These are phyloP conservation scores for Bolboschoenoplectus hybrid DNA, from an alignment of 202 grass and related monocot genomes.

Conservation along the genomic window DNA sequence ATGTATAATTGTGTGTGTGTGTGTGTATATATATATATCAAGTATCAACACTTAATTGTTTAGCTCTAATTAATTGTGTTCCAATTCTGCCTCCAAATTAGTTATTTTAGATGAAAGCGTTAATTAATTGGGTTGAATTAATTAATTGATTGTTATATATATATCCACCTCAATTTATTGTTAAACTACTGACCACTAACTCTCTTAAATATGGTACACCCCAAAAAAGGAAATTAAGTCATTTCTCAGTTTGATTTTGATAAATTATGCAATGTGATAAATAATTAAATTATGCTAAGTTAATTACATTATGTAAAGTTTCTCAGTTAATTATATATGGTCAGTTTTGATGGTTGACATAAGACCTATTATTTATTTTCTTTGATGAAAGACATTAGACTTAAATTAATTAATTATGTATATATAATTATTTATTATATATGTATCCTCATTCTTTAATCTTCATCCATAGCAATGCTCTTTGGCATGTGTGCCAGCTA, in stretches of 20 bases:
- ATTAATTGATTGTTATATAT: slow-evolving; percentile 6
- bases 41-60: background rate
- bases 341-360: background rate
- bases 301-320: background rate
- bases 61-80: background rate
- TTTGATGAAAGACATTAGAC: too few relatives aligned
- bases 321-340: background rate
- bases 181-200: background rate
- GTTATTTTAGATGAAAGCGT: background rate
- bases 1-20: too few relatives aligned
- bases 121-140: background rate
- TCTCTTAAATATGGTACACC: background rate
- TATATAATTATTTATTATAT: too few relatives aligned
- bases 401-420: too few relatives aligned
- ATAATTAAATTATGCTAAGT: background rate
- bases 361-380: too few relatives aligned
- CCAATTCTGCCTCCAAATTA: background rate
- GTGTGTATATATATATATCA: too few relatives aligned
- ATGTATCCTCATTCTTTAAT: background rate
- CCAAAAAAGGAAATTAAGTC: background rate
- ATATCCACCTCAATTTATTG: background rate
- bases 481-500: slow-evolving; percentile 39
- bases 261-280: background rate
- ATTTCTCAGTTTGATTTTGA: background rate
- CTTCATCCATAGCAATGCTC: background rate